Evolutionary conservation across 208 protist genomes (phyloP).

Genomic region (Leishmania major): DNA sequence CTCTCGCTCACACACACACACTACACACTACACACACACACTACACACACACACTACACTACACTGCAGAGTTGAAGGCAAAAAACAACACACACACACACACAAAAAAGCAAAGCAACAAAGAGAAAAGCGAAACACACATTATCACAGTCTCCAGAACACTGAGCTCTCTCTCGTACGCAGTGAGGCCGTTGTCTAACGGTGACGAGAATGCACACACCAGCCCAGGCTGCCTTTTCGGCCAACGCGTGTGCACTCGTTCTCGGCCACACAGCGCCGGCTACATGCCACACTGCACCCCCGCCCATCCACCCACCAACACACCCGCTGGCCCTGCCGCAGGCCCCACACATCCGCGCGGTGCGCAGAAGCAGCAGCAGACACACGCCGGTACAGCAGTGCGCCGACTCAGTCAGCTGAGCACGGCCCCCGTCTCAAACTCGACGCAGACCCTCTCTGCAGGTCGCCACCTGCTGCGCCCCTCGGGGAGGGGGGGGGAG

Average conservation of each 20-base stretch:
- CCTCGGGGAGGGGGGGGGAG: too few relatives aligned
- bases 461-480: background rate
- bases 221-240: background rate
- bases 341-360: background rate
- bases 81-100: background rate
- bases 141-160: too few relatives aligned
- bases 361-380: background rate
- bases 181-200: background rate
- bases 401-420: background rate
- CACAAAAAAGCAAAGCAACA: slow-evolving; percentile 12
- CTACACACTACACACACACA: background rate
- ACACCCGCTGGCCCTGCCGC: background rate
- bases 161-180: background rate
- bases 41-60: too few relatives aligned
- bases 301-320: background rate
- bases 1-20: too few relatives aligned
- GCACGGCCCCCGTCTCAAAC: background rate
- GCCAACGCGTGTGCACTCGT: background rate
- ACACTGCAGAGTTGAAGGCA: background rate
- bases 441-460: background rate
- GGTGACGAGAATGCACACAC: background rate
- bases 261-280: background rate
- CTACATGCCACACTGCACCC: background rate
- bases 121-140: background rate
- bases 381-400: background rate